Percentiles rank a stretch among this genome's conserved stretches.
These are phyloP conservation scores for Rhizopogon vulgaris DNA, from an alignment of 768 basidiomycete genomes.

Conservation along the genomic window DNA sequence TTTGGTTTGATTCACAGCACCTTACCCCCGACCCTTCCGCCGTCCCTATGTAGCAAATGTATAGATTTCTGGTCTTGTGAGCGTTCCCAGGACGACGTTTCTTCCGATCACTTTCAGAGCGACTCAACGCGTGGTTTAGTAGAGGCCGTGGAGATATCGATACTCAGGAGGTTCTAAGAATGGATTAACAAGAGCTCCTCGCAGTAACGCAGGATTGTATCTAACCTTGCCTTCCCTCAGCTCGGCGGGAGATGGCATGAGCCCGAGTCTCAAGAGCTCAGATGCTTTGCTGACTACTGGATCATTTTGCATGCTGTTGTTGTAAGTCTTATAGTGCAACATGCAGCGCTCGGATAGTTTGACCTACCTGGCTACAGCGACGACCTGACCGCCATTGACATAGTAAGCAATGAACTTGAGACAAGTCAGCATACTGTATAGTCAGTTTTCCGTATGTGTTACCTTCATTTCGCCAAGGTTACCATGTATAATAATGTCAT, in stretches of 20 bases:
- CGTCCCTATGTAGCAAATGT: background rate
- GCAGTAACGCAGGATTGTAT: background rate
- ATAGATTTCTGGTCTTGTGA: background rate
- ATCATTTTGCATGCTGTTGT: constrained; percentile 68
- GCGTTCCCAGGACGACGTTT: background rate
- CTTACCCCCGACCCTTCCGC: background rate
- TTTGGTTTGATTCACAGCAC: background rate
- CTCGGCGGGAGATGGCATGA: constrained; percentile 77
- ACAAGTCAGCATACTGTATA: background rate
- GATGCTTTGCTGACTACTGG: constrained; percentile 74
- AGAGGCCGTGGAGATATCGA: constrained; percentile 20
- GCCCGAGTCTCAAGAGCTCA: constrained; percentile 68
- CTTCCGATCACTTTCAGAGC: background rate
- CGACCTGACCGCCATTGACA: constrained; percentile 52
- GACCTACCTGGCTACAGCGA: constrained; percentile 59
- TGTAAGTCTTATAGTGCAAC: background rate
- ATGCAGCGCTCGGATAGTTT: background rate
- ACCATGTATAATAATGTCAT: constrained; percentile 76
- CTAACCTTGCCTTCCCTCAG: constrained; percentile 68
- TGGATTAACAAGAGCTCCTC: background rate
- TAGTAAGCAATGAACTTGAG: constrained; percentile 77
- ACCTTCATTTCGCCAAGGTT: constrained; percentile 75
- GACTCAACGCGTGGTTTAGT: background rate
- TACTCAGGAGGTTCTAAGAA: constrained; percentile 20
- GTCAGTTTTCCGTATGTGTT: constrained; percentile 3